These are phyloP conservation scores for Pugionium dolabratum DNA, from an alignment of 345 rosid genomes.

Conservation along the genomic window DNA sequence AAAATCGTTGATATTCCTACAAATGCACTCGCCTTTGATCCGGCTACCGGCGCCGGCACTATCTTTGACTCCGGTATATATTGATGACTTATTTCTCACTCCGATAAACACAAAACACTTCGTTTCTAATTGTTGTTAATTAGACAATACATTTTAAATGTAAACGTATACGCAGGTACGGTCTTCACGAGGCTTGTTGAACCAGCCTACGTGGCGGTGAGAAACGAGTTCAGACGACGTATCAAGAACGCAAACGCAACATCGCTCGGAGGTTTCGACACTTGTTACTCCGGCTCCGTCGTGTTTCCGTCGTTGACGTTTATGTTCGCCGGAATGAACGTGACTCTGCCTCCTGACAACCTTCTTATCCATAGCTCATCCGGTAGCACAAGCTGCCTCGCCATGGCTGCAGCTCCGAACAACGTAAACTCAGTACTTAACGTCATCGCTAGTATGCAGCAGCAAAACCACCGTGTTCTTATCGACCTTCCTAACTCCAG, in stretches of 20 bases:
- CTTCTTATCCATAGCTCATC: constrained; percentile 82
- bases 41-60: constrained; percentile 83
- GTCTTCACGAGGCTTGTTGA: constrained; percentile 74
- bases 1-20: constrained; percentile 71
- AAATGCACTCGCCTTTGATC: constrained; percentile 66
- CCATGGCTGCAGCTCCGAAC: constrained; percentile 84
- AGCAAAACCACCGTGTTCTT: constrained; percentile 85
- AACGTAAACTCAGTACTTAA: constrained; percentile 86
- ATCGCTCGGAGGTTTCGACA: constrained; percentile 89
- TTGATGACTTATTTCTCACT: background rate
- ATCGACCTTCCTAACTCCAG: constrained; percentile 78
- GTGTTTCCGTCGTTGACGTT: constrained; percentile 71
- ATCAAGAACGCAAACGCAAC: constrained; percentile 57
- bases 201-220: constrained; percentile 73
- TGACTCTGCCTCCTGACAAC: constrained; percentile 78
- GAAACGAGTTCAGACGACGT: constrained; percentile 67
- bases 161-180: constrained; percentile 50
- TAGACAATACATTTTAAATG: background rate
- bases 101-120: background rate
- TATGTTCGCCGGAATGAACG: constrained; percentile 87
- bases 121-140: background rate
- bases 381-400: constrained; percentile 73
- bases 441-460: constrained; percentile 96
- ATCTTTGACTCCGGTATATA: constrained; percentile 81
- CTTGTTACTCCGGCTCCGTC: constrained; percentile 78